Percentiles rank a stretch among this genome's conserved stretches.
Conservation (phyloP, 352 stramenopile genomes). For the Phytophthora constricta region DNA sequence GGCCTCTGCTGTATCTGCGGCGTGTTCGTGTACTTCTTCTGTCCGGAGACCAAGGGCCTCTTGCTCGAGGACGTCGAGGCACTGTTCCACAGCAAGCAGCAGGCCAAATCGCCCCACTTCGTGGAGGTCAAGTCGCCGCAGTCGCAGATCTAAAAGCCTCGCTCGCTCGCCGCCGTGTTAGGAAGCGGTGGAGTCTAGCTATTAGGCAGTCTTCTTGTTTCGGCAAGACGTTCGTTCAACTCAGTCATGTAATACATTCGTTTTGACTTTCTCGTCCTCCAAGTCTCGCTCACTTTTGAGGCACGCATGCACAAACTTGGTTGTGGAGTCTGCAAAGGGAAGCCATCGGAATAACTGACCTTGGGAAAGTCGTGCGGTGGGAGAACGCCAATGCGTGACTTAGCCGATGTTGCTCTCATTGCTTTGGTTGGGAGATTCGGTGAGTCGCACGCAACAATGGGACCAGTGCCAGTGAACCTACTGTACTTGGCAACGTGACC, state of each 20-base stretch:
- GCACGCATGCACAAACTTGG: no score
- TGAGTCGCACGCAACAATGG: no score
- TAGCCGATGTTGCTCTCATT: no score
- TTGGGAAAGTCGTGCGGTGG: no score
- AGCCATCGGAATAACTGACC: no score
- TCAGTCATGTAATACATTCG: not conserved
- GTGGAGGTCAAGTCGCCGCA: slow-evolving; percentile 24
- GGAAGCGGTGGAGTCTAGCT: not conserved
- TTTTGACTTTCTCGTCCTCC: not conserved
- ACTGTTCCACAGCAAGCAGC: slow-evolving; percentile 15
- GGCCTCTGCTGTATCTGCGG: slow-evolving; percentile 36
- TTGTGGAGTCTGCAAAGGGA: no score
- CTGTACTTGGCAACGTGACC: no score
- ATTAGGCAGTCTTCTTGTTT: not conserved
- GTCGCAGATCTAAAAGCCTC: not conserved
- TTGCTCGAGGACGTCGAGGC: slow-evolving; percentile 24
- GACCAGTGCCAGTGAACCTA: no score
- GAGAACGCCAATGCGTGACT: no score
- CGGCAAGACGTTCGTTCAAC: not conserved
- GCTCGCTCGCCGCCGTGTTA: not conserved
- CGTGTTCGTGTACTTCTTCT: slow-evolving; percentile 57
- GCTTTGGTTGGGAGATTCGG: no score
- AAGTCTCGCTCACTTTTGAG: no score
- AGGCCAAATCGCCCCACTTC: slow-evolving; percentile 20
- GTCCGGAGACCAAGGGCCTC: slow-evolving; percentile 23